These are phyloP conservation scores for Calonectria hongkongensis DNA, from an alignment of 2,329 filamentous ascomycete genomes.

Conservation along the genomic window DNA sequence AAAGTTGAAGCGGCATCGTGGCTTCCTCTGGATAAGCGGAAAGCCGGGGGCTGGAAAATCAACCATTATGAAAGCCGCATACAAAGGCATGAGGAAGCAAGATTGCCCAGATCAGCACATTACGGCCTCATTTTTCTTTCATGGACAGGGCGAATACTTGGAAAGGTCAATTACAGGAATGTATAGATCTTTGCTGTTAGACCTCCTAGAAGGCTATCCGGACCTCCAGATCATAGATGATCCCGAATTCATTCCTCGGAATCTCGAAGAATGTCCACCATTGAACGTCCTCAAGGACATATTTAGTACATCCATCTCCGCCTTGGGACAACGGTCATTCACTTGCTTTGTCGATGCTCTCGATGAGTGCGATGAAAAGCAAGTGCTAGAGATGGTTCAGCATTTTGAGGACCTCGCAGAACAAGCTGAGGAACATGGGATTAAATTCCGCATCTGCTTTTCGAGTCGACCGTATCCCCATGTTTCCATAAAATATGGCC, in stretches of 20 bases:
- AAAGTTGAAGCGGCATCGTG: neutral
- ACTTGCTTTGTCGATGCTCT: constrained; percentile 64
- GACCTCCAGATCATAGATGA: neutral
- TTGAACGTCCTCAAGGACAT: constrained; percentile 33
- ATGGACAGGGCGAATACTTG: neutral
- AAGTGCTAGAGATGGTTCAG: constrained; percentile 63
- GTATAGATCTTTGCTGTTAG: neutral
- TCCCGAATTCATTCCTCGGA: neutral
- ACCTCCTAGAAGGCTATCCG: neutral
- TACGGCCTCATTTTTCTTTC: constrained; percentile 2
- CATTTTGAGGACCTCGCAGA: constrained; percentile 63
- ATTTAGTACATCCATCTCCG: rapidly evolving
- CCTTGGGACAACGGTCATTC: rapidly evolving
- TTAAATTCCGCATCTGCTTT: constrained; percentile 62
- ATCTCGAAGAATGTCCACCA: no score
- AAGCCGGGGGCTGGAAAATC: constrained; percentile 23
- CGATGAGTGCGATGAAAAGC: constrained; percentile 67
- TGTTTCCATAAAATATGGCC: constrained; percentile 57
- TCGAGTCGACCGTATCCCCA: constrained; percentile 69
- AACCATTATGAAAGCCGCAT: constrained; percentile 15
- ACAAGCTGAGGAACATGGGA: constrained; percentile 33
- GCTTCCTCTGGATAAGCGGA: constrained; percentile 6
- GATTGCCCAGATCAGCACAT: no score
- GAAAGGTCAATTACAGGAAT: neutral
- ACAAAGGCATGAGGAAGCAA: neutral